Conservation (phyloP, 495 filamentous ascomycete genomes). For the Barbatosphaeria neglecta region DNA sequence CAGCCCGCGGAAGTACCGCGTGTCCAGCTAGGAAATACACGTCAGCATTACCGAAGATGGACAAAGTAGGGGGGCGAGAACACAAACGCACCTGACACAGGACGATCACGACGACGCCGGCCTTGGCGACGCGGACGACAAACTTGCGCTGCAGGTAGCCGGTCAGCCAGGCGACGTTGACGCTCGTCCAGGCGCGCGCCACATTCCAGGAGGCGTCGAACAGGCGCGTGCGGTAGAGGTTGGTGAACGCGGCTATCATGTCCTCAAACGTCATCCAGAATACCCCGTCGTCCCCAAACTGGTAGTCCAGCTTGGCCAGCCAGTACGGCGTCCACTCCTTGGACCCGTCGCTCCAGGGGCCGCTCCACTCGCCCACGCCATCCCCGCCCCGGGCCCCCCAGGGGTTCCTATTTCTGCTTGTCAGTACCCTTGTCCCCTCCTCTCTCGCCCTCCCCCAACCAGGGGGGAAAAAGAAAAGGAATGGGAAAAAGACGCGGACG, state of each 20-base stretch:
- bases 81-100: conserved; percentile 37
- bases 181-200: conserved; percentile 52
- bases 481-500: background rate
- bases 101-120: conserved; percentile 50
- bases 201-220: conserved; percentile 59
- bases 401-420: conserved; percentile 35
- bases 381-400: conserved; percentile 38
- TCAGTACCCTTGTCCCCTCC: background rate
- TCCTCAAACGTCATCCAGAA: conserved; percentile 37
- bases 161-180: conserved; percentile 60
- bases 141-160: conserved; percentile 64
- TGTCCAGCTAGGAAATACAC: conserved; percentile 34
- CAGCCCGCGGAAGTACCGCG: conserved; percentile 58
- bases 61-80: too few relatives aligned
- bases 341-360: conserved; percentile 52
- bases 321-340: conserved; percentile 67
- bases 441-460: too few relatives aligned
- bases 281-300: conserved; percentile 61
- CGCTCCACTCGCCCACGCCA: conserved; percentile 48
- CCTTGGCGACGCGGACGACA: conserved; percentile 43
- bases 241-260: conserved; percentile 54
- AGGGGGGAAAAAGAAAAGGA: too few relatives aligned
- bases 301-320: conserved; percentile 55
- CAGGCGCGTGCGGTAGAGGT: conserved; percentile 62
- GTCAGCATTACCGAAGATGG: background rate